Base-by-base conservation (phyloP, 768 basidiomycete species). In the Agrocybe chaxingu region DNA sequence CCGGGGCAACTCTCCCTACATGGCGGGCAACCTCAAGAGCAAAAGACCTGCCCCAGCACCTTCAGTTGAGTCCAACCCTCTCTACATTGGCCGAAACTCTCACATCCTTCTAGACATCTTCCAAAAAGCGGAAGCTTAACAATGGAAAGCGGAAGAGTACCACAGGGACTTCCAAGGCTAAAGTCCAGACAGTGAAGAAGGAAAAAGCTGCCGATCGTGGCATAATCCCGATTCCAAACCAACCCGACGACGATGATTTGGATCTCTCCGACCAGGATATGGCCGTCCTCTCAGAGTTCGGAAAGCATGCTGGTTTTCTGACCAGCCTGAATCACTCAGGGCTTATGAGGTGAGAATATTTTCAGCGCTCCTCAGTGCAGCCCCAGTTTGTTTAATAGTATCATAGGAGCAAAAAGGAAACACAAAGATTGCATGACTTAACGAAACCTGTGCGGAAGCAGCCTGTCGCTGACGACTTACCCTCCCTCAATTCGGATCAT, bases 381-480 rank as follows among this genome's bases (percentile, higher is more conserved):
- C 24, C 24, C 12, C 12, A 11, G 16, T 31, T 33, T 32, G 43
- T 49, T 37, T 53, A 5, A 37, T 45, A 3, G 50, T 11, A 8
- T 40, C 51, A 30, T 52, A 95, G 90, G 82, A 93, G 89, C 61
- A 91, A 91, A 68, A 89, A 86, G 57, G 92, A 90, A 66, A 89
- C 82, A 0, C 75, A 84, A 47, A 76, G 87, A 46, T 65, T 94
- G 51, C 86, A 84, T 62, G 80, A 75, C 49, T 66, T 89, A 30
- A 70, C 78, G 52, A 91, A 85, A 64, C 82, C 85, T 16, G 58
- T 74, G 50, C 67, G 73, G 51, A 52, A 53, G 60, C 62, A 29
- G 65, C 69, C 43, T 62, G 70, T 24, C 13, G 68, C 74, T 41
- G 83, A 85, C 61, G 79, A 81, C 67, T 69, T 92, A 13, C 89